Evolutionary conservation across 768 basidiomycete species (phyloP), one percentile per base, ranked within the genome.

Genomic region (Panaeolus cyanescens): DNA sequence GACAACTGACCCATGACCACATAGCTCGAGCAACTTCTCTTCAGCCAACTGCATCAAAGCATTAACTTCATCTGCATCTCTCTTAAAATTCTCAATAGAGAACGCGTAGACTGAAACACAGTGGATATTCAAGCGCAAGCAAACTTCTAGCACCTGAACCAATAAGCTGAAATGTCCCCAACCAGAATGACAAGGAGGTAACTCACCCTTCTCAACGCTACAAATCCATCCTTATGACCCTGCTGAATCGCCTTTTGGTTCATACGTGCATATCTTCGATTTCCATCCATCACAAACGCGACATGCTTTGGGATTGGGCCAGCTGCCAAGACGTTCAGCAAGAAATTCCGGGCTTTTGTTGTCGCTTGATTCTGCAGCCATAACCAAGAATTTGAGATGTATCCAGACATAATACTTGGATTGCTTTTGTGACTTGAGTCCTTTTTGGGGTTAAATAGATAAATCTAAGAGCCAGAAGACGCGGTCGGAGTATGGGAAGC

Each of bases 71-170:
- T 89, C 89, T 58, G 84, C 79, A 0, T 90, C 83, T 20, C 97
- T 85, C 63, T 92, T 92, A 78, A 99, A 99, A 76, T 99, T 99
- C 68, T 99, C 96, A 62, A 99, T 95, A 1, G 95, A 86, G 75
- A 99, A 99, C n/a, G 95, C 94, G 68, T 96, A 99, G n/a, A 90
- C 92, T 2, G 93, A 89, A 25, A 99, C 95, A 62, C 91, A 94
- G 61, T 79, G 82, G 54, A 99, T 82, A 12, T 86, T 78, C n/a
- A 99, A 82, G 1, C 83, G 79, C 20, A 96, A 77, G 67, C 96
- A 96, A 30, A 95, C 81, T 72, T 95, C 93, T 17, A 99, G 78
- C 59, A 93, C 82, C 96, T 98, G 64, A 12, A 40, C 7, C 32
- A 9, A 25, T 30, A 12, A 59, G 54, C 56, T 32, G 31, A 2